These are phyloP conservation scores for Starmerella riodocensis DNA, from an alignment of 805 yeast genomes.

Conservation along the genomic window DNA sequence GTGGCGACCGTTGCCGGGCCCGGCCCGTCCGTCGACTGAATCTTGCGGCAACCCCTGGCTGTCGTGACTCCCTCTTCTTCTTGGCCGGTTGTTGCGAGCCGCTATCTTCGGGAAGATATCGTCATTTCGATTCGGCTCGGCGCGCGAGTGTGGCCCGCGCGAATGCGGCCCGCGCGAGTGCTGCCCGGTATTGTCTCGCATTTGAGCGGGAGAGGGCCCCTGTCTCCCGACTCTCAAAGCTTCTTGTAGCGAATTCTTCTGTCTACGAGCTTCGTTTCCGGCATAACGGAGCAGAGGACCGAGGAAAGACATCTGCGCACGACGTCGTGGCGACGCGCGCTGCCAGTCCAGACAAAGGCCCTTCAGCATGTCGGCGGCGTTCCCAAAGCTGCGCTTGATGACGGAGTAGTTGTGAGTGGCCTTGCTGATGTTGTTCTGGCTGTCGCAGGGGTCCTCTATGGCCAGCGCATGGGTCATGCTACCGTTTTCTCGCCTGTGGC, in stretches of 20 bases:
- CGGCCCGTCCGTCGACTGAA: no score
- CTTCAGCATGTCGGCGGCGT: constrained; percentile 19
- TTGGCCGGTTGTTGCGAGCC: no score
- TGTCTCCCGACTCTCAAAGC: constrained; percentile 3
- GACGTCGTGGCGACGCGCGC: background rate
- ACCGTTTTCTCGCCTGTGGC: constrained; percentile 43
- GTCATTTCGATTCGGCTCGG: no score
- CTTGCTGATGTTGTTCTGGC: constrained; percentile 68
- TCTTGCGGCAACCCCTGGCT: no score
- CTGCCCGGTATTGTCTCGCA: no score
- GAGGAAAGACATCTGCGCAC: constrained; percentile 15
- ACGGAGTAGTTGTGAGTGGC: constrained; percentile 71
- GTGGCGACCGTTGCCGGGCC: no score
- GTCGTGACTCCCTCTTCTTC: no score
- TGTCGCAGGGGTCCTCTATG: constrained; percentile 82
- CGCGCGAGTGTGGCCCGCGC: no score
- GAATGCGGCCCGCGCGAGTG: no score
- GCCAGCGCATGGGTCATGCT: constrained; percentile 39
- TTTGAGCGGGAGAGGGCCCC: no score
- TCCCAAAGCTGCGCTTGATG: constrained; percentile 59
- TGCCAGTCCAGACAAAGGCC: constrained; percentile 13
- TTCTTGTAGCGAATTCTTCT: constrained; percentile 3
- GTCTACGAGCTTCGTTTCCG: constrained; percentile 1
- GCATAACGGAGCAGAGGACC: constrained; percentile 14
- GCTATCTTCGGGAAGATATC: no score